A percentile compares a stretch with the other conserved stretches of the same genome.
These are phyloP conservation scores for Uromyces viciae-fabae DNA, from an alignment of 1,284 basidiomycete species.

Conservation along the genomic window DNA sequence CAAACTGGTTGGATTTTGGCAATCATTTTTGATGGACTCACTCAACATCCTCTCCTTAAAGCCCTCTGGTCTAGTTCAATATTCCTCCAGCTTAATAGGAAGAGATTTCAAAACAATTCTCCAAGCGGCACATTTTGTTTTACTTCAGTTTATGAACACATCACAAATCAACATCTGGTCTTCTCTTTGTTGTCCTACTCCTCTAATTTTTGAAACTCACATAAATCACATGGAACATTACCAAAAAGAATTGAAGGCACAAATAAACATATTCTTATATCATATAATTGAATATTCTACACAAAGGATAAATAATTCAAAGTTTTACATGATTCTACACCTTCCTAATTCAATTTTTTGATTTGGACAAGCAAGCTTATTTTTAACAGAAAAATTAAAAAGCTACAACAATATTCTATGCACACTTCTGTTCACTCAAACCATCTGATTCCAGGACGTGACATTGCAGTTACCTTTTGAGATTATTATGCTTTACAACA, in stretches of 20 bases:
- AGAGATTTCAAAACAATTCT: slow-evolving; percentile 56
- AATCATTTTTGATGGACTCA: too few species aligned
- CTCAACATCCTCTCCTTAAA: too few species aligned
- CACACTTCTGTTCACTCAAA: slow-evolving; percentile 7
- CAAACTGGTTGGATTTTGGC: too few species aligned
- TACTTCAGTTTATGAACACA: too few species aligned
- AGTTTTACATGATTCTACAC: slow-evolving; percentile 53
- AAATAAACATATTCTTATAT: slow-evolving; percentile 54
- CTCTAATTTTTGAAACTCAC: too few species aligned
- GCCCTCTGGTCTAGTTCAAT: too few species aligned
- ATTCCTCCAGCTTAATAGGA: too few species aligned
- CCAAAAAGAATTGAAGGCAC: slow-evolving; percentile 11
- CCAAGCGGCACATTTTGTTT: too few species aligned
- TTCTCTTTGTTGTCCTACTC: too few species aligned
- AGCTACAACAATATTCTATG: neutral
- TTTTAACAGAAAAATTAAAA: slow-evolving; percentile 32
- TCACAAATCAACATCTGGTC: too few species aligned
- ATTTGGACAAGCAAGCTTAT: slow-evolving; percentile 14
- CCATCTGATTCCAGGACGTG: neutral
- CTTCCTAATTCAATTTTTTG: slow-evolving; percentile 47
- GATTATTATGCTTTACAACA: too few species aligned
- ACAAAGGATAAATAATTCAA: slow-evolving; percentile 58
- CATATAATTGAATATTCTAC: slow-evolving; percentile 51
- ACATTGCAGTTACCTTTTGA: too few species aligned
- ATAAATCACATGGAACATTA: neutral